phyloP scores from a whole-genome alignment of 257 asterid species.

The Prunella vulgaris region DNA sequence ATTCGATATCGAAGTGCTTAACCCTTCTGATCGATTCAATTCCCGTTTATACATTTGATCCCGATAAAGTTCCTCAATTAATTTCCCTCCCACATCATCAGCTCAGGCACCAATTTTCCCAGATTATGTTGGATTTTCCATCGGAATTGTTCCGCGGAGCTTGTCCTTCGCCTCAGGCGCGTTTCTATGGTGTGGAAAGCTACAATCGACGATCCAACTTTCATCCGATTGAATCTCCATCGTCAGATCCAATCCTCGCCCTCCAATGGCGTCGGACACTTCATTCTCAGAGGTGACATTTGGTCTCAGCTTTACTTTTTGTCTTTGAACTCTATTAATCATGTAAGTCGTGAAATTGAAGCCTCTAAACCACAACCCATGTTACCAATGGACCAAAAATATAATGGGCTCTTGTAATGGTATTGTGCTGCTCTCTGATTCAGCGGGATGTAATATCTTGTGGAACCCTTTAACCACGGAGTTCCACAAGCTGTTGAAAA shows the following conservation, averaged over 20 bases:
- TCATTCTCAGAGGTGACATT: constrained; percentile 28
- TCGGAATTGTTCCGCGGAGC: constrained; percentile 14
- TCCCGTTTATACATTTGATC: not conserved
- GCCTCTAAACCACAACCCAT: not conserved
- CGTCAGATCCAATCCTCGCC: constrained; percentile 18
- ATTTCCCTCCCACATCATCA: not conserved
- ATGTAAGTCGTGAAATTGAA: not conserved
- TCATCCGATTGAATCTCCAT: constrained; percentile 19
- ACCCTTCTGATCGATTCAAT: too few species aligned
- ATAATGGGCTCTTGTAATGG: constrained; percentile 26
- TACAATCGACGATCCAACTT: constrained; percentile 21
- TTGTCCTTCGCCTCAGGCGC: constrained; percentile 24
- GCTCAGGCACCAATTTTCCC: not conserved
- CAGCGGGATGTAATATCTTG: not conserved
- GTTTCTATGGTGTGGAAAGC: constrained; percentile 25
- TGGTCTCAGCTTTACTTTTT: constrained; percentile 9
- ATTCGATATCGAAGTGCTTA: too few species aligned
- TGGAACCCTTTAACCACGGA: constrained; percentile 28
- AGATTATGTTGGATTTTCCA: constrained; percentile 19
- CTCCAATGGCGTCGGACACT: constrained; percentile 14
- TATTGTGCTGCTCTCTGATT: constrained; percentile 12
- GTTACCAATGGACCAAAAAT: not conserved
- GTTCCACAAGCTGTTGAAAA: constrained; percentile 22
- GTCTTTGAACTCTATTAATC: constrained; percentile 8
- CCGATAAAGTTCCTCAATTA: not conserved